A percentile compares a stretch with the other conserved stretches of the same genome.
Conservation (phyloP, 1,139 yeast genomes). For the Sugiyamaella paludigena region DNA sequence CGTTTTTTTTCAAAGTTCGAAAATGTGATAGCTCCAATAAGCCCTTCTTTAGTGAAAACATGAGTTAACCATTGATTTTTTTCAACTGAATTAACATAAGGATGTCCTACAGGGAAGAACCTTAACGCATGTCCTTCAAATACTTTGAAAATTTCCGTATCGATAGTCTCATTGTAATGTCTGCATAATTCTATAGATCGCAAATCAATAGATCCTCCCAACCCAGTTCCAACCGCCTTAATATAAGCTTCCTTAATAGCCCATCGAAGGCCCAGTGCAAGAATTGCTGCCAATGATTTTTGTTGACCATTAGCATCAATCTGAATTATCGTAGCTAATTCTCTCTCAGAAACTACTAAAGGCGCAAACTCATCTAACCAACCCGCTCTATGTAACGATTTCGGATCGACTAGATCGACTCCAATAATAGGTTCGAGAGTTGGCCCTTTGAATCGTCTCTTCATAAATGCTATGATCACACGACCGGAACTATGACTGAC, state of each 20-base stretch:
- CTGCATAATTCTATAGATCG: conserved; percentile 1
- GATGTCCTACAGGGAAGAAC: conserved; percentile 1
- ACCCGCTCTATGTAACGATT: conserved; percentile 1
- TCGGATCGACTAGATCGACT: conserved; percentile 7
- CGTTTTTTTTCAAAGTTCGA: too few species aligned
- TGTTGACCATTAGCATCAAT: not conserved
- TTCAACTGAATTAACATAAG: conserved; percentile 1
- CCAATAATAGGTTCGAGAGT: not conserved
- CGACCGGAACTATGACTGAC: conserved; percentile 9
- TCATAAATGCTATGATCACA: conserved; percentile 6
- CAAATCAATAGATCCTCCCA: conserved; percentile 6
- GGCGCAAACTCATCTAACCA: conserved; percentile 11
- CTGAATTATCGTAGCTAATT: not conserved
- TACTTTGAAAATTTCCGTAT: not conserved
- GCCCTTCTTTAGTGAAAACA: conserved; percentile 6
- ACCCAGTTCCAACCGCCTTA: conserved; percentile 11
- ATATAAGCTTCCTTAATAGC: conserved; percentile 14
- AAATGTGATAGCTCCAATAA: conserved; percentile 2
- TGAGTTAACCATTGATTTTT: conserved; percentile 6
- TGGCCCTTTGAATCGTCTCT: not conserved
- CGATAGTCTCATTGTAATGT: conserved; percentile 2
- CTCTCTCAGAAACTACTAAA: conserved; percentile 4
- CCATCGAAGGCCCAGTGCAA: conserved; percentile 13
- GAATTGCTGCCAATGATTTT: not conserved
- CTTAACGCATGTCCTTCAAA: conserved; percentile 1